phyloP scores from a whole-genome alignment of 345 rosid genomes.

The Draba incana region DNA sequence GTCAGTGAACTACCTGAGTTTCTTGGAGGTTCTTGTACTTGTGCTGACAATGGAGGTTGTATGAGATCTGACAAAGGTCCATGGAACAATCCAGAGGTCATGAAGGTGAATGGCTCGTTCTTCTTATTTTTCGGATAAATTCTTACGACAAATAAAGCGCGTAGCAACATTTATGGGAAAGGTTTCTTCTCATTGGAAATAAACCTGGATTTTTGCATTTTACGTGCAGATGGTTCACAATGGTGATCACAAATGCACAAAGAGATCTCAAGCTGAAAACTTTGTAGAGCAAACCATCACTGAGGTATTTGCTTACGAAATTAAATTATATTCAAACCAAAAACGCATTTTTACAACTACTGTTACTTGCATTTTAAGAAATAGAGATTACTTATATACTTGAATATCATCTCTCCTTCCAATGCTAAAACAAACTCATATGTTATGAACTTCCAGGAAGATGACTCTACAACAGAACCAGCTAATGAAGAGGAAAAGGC shows the following conservation, averaged over 20 bases:
- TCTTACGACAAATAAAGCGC: constrained; percentile 3
- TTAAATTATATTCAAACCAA: too few relatives aligned
- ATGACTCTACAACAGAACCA: constrained; percentile 45
- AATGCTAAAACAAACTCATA: constrained; percentile 26
- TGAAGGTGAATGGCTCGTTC: constrained; percentile 55
- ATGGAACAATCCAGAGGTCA: constrained; percentile 73
- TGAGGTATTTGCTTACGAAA: constrained; percentile 53
- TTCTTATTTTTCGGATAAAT: not conserved
- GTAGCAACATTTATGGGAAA: not conserved
- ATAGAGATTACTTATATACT: not conserved
- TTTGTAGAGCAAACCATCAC: constrained; percentile 51
- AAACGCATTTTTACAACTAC: too few relatives aligned
- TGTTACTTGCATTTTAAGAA: too few relatives aligned
- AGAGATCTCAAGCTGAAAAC: constrained; percentile 36
- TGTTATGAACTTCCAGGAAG: constrained; percentile 42
- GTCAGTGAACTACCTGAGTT: constrained; percentile 87
- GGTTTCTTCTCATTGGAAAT: not conserved
- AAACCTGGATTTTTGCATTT: constrained; percentile 10
- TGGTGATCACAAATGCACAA: constrained; percentile 72
- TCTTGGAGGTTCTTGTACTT: constrained; percentile 90
- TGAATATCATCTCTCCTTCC: not conserved
- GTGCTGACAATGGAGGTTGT: constrained; percentile 86
- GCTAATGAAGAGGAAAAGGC: constrained; percentile 36
- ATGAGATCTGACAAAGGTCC: constrained; percentile 96
- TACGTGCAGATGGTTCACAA: constrained; percentile 67